These are phyloP conservation scores for Rubus idaeus DNA, from an alignment of 306 rosid genomes.

Conservation along the genomic window DNA sequence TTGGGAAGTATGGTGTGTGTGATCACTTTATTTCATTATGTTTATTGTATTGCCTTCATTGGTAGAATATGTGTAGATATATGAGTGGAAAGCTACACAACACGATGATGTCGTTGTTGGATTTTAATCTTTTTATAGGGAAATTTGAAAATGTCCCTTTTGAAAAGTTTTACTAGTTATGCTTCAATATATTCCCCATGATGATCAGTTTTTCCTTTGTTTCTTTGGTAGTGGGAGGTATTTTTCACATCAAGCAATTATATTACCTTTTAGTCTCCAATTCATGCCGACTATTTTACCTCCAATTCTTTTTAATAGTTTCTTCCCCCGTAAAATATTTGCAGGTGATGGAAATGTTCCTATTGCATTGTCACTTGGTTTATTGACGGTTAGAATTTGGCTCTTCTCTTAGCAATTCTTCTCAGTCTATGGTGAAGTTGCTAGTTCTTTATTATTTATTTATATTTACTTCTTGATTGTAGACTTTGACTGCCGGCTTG, in stretches of 20 bases:
- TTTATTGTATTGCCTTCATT: not conserved
- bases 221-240: not conserved
- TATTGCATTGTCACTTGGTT: constrained; percentile 72
- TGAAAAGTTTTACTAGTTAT: not conserved
- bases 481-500: constrained; percentile 83
- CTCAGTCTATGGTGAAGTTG: constrained; percentile 8
- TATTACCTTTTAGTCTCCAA: not conserved
- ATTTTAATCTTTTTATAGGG: not conserved
- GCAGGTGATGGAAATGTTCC: constrained; percentile 91
- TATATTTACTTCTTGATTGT: constrained; percentile 39
- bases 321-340: not conserved
- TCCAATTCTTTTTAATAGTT: not conserved
- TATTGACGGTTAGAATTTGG: constrained; percentile 70
- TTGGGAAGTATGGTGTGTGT: constrained; percentile 69
- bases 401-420: constrained; percentile 9
- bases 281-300: not conserved
- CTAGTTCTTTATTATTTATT: not conserved
- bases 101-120: not conserved
- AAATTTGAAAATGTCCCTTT: not conserved
- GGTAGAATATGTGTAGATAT: not conserved
- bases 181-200: not conserved
- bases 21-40: not conserved
- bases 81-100: not conserved
- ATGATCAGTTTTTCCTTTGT: not conserved
- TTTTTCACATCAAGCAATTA: not conserved